Evolutionary conservation across 2,329 filamentous ascomycete species (phyloP).

Genomic region (Pseudocercospora pini-densiflorae): DNA sequence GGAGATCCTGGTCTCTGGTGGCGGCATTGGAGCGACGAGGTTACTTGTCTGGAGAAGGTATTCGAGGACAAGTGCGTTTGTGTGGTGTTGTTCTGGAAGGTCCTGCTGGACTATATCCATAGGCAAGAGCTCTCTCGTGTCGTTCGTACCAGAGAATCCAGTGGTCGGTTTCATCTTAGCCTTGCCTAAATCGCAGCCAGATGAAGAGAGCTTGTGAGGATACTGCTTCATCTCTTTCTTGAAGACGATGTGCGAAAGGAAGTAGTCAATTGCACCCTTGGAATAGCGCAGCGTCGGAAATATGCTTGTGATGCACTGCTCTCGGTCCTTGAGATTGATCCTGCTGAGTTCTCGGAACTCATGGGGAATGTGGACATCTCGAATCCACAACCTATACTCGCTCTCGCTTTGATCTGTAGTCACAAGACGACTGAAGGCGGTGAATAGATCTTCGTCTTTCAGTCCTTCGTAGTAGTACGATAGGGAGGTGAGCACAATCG

Average conservation of each 20-base stretch:
- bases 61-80: slow-evolving; percentile 68
- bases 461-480: slow-evolving; percentile 70
- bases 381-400: slow-evolving; percentile 35
- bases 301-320: slow-evolving; percentile 26
- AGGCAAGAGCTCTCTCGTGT: slow-evolving; percentile 64
- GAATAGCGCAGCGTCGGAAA: slow-evolving; percentile 54
- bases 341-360: slow-evolving; percentile 30
- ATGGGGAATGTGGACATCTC: slow-evolving; percentile 20
- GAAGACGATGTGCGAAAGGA: slow-evolving; percentile 68
- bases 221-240: slow-evolving; percentile 69
- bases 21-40: slow-evolving; percentile 24
- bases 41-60: slow-evolving; percentile 63
- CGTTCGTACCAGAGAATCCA: slow-evolving; percentile 75
- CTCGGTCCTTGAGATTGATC: slow-evolving; percentile 35
- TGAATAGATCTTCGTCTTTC: slow-evolving; percentile 50
- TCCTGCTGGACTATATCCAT: slow-evolving; percentile 66
- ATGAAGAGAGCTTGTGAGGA: slow-evolving; percentile 64
- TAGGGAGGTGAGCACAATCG: slow-evolving; percentile 67
- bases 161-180: slow-evolving; percentile 61
- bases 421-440: slow-evolving; percentile 29
- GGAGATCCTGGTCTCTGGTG: not conserved
- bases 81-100: slow-evolving; percentile 61
- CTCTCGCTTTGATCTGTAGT: slow-evolving; percentile 31
- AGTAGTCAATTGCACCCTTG: slow-evolving; percentile 67
- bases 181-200: slow-evolving; percentile 68